Percentiles rank a stretch among this genome's conserved stretches.
phyloP scores from a whole-genome alignment of 1,139 yeast species.

The Geotrichum siamense region DNA sequence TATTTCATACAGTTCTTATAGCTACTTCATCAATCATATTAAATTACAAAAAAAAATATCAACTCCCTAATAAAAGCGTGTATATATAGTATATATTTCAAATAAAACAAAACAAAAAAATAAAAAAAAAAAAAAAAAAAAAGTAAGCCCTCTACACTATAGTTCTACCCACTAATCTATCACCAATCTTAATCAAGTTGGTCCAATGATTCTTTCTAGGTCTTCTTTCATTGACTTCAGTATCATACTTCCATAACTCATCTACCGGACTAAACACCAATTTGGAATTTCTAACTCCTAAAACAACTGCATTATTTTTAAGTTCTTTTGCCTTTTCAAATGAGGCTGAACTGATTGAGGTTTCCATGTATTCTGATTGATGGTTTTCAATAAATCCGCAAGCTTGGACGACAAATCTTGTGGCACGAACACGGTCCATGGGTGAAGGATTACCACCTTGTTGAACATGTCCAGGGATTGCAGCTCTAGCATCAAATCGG shows the following conservation, averaged over 20 bases:
- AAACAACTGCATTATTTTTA: constrained; percentile 65
- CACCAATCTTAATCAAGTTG: constrained; percentile 65
- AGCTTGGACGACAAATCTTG: constrained; percentile 82
- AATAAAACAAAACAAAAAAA: too few relatives aligned
- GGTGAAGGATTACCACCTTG: constrained; percentile 97
- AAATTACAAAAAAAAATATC: too few relatives aligned
- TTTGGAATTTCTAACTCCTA: constrained; percentile 78
- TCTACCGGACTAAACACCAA: constrained; percentile 66
- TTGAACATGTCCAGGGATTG: constrained; percentile 97
- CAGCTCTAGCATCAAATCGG: constrained; percentile 84
- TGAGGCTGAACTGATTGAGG: background rate
- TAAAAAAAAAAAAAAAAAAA: too few relatives aligned
- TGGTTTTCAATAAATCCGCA: constrained; percentile 68
- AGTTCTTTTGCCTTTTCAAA: constrained; percentile 1
- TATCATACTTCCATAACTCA: constrained; percentile 76
- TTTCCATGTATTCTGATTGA: background rate
- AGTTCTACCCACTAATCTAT: constrained; percentile 73
- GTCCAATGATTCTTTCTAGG: constrained; percentile 88
- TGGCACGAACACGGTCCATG: constrained; percentile 87
- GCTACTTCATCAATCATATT: too few relatives aligned
- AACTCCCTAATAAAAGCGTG: too few relatives aligned
- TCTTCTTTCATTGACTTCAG: constrained; percentile 72
- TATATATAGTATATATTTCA: too few relatives aligned
- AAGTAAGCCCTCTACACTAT: constrained; percentile 17
- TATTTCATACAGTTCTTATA: too few relatives aligned